These are phyloP conservation scores for Beauveria sp. DNA, from an alignment of 2,329 filamentous ascomycete genomes.

Conservation along the genomic window DNA sequence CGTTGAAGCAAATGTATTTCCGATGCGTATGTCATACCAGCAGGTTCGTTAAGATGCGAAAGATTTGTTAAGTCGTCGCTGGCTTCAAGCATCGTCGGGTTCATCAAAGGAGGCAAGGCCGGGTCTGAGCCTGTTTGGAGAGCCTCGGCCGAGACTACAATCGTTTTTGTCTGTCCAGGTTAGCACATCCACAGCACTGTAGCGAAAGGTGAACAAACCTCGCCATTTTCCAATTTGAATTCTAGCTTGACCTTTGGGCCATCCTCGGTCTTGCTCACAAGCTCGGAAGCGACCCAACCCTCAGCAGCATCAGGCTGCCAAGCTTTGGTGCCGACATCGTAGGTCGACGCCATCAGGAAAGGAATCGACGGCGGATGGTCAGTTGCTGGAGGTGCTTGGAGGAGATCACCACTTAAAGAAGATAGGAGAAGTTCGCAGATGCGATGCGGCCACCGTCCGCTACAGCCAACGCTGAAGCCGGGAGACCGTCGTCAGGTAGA, in stretches of 20 bases:
- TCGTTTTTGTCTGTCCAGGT: conserved; percentile 58
- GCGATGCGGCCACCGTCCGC: not conserved
- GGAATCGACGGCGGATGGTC: not conserved
- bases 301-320: conserved; percentile 97
- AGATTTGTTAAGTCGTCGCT: conserved; percentile 96
- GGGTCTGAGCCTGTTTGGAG: conserved; percentile 70
- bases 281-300: conserved; percentile 95
- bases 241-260: conserved; percentile 81
- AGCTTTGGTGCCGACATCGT: conserved; percentile 92
- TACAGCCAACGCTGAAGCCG: not conserved
- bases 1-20: not conserved
- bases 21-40: conserved; percentile 51
- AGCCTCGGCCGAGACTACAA: conserved; percentile 70
- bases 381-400: not conserved
- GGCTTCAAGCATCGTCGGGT: conserved; percentile 94
- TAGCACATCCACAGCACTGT: conserved; percentile 10
- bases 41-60: conserved; percentile 96
- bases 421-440: not conserved
- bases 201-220: conserved; percentile 47
- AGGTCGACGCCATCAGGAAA: conserved; percentile 75
- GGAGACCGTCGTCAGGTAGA: conserved; percentile 1
- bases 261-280: conserved; percentile 74
- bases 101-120: conserved; percentile 88
- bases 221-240: conserved; percentile 86
- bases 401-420: not conserved